Conservation (phyloP, 768 basidiomycete genomes). For the Suillus subaureus region DNA sequence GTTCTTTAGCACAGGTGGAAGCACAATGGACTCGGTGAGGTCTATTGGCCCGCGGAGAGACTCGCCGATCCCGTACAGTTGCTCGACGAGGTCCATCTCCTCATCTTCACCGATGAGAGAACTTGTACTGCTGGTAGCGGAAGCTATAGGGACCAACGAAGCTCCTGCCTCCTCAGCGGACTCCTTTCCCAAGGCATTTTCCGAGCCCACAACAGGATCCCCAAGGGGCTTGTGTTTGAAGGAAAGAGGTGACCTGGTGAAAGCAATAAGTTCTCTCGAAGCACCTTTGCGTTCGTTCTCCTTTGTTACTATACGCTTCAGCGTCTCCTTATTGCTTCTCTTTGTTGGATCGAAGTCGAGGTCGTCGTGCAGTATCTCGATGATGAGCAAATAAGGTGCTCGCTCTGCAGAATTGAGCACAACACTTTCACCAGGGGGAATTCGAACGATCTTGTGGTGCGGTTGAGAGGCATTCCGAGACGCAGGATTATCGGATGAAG, state of each 20-base stretch:
- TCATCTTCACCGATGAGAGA: constrained; percentile 55
- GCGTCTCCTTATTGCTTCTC: constrained; percentile 81
- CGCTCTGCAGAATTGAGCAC: constrained; percentile 97
- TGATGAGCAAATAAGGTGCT: constrained; percentile 88
- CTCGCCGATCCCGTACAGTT: constrained; percentile 82
- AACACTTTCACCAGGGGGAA: constrained; percentile 96
- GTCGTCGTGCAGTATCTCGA: constrained; percentile 89
- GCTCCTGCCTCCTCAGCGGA: constrained; percentile 25
- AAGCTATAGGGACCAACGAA: constrained; percentile 21
- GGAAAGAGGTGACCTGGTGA: constrained; percentile 25
- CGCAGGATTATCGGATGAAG: constrained; percentile 60
- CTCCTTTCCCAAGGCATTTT: constrained; percentile 35
- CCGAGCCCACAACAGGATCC: constrained; percentile 29
- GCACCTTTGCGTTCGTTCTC: constrained; percentile 62
- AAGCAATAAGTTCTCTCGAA: constrained; percentile 56
- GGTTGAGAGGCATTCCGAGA: constrained; percentile 49
- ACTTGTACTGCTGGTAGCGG: constrained; percentile 23
- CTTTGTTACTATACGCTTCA: constrained; percentile 75
- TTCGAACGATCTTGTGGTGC: constrained; percentile 95
- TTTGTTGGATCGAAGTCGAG: constrained; percentile 90
- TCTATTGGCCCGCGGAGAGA: constrained; percentile 76
- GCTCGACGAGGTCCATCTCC: constrained; percentile 97
- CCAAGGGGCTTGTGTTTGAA: constrained; percentile 22
- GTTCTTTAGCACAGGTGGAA: constrained; percentile 84
- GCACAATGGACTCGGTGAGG: constrained; percentile 80